phyloP scores from a whole-genome alignment of 345 rosid species.

The Brassica incana region DNA sequence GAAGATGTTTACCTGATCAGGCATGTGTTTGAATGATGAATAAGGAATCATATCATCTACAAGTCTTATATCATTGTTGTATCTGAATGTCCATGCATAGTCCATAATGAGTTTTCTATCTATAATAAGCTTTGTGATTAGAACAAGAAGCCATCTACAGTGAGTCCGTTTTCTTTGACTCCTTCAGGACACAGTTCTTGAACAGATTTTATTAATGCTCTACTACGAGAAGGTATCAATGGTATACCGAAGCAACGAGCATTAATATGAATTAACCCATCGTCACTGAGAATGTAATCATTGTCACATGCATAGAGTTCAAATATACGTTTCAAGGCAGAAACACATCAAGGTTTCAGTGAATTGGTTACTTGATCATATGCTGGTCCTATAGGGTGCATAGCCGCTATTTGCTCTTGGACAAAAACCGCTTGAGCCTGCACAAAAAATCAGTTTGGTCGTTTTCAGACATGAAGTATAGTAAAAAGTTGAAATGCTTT shows the following conservation, averaged over 20 bases:
- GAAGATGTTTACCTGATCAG: slow-evolving; percentile 67
- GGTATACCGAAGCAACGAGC: slow-evolving; percentile 76
- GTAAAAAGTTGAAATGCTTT: not conserved
- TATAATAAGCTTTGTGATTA: slow-evolving; percentile 67
- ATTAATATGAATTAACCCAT: slow-evolving; percentile 61
- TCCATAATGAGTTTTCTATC: slow-evolving; percentile 46
- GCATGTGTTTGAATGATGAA: slow-evolving; percentile 54
- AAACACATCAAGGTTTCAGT: slow-evolving; percentile 76
- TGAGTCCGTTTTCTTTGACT: slow-evolving; percentile 70
- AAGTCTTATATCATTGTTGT: slow-evolving; percentile 19
- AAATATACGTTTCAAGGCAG: slow-evolving; percentile 88
- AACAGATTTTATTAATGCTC: slow-evolving; percentile 59
- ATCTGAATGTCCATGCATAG: slow-evolving; percentile 22
- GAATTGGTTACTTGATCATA: slow-evolving; percentile 82
- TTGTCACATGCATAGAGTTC: slow-evolving; percentile 66
- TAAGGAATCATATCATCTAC: slow-evolving; percentile 51
- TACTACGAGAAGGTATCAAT: slow-evolving; percentile 63
- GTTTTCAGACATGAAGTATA: not conserved
- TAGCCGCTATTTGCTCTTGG: slow-evolving; percentile 82
- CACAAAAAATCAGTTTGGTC: slow-evolving; percentile 16
- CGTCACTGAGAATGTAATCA: slow-evolving; percentile 71
- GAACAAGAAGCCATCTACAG: slow-evolving; percentile 82
- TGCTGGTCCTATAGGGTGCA: slow-evolving; percentile 74
- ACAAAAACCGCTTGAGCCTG: slow-evolving; percentile 73
- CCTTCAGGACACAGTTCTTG: slow-evolving; percentile 66